Evolutionary conservation across 2,329 filamentous ascomycete species (phyloP).

Genomic region (Aureobasidium leucospermi): DNA sequence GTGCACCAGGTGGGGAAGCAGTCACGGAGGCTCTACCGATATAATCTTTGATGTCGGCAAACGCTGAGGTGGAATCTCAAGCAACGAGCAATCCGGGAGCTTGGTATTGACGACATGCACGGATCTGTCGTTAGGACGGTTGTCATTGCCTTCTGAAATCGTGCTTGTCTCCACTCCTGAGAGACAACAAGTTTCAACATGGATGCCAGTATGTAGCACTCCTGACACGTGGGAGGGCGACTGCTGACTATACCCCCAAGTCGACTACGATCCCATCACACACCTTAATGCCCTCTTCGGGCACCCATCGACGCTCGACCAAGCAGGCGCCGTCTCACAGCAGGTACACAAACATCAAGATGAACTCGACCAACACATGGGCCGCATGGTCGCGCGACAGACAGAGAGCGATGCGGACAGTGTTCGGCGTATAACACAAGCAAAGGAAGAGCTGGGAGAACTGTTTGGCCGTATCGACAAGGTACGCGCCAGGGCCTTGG

Average conservation of each 20-base stretch:
- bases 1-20: neutral
- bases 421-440: constrained; percentile 82
- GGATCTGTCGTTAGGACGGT: no score
- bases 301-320: constrained; percentile 75
- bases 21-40: neutral
- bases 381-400: constrained; percentile 63
- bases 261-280: constrained; percentile 84
- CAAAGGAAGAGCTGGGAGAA: constrained; percentile 79
- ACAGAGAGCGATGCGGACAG: constrained; percentile 80
- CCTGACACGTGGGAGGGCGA: neutral
- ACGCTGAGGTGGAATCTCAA: no score
- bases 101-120: no score
- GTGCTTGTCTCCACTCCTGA: neutral
- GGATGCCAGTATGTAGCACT: neutral
- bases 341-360: constrained; percentile 69
- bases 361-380: constrained; percentile 74
- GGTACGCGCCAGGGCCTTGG: constrained; percentile 78
- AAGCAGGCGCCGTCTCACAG: constrained; percentile 65
- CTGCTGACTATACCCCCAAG: constrained; percentile 32
- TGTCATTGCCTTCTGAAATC: neutral
- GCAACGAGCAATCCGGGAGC: no score
- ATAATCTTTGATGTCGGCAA: no score
- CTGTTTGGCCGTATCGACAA: constrained; percentile 93
- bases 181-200: neutral
- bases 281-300: constrained; percentile 93